Base-by-base conservation (phyloP, 2,329 filamentous ascomycete genomes). In the Dryadomyces quercivorus region DNA sequence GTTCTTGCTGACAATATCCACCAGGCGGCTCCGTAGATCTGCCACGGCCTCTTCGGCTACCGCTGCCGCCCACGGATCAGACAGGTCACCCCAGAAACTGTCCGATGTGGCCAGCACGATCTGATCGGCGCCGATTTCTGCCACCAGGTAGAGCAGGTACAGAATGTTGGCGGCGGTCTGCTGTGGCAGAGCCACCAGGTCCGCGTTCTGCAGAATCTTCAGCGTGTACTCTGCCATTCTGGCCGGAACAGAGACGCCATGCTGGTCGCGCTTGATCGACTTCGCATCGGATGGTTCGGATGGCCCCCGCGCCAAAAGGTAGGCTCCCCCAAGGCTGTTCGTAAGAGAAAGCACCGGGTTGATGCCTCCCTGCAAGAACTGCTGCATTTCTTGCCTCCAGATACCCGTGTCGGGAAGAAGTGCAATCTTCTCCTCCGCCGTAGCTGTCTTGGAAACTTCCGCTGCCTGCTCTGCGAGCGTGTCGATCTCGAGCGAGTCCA, bases 181-280 rank as follows among this genome's bases (percentile, higher is more conserved):
- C 2, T 63, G 61, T 0, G 76, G 70, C 0, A 80, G 58, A 0
- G 65, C 60, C 0, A 69, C 70, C 61, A 10, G 75, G 60, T 0
- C 70, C 68, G 42, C n/a, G 3, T 67, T 65, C 7, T 66, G 63
- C 0, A 90, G 64, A 0, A 93, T 65, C 50, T 75, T 76, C 6
- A 75, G 72, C 0, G 81, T 77, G 65, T 90, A 95, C 50, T 85
- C 74, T 1, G 85, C 81, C 71, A 94, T 86, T 54, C 92, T 78
- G 15, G 88, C 79, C 1, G 88, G 81, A 53, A 86, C 73, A 2
- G 88, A 88, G 36, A 83, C 80, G 0, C 86, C 86, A 59, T 80
- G 78, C 4, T 76, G 72, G 64, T 95, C 90, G 46, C 84, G 75
- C 36, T 70, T 64, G 16, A 77, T 59, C 5, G 66, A 58, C 22